phyloP scores from a whole-genome alignment of 768 basidiomycete species.

The Lyophyllum shimeji region DNA sequence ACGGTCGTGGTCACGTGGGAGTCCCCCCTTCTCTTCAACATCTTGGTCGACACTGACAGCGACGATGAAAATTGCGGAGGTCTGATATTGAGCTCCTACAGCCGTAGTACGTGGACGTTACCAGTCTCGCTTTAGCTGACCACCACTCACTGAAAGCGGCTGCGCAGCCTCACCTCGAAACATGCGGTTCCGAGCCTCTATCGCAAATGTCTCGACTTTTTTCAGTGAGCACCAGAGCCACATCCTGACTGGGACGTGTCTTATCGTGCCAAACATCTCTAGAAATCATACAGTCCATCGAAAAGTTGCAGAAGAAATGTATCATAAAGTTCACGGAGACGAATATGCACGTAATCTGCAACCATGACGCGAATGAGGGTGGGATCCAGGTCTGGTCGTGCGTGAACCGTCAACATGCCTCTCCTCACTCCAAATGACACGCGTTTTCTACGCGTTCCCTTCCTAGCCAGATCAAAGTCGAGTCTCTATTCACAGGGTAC shows the following conservation, averaged over 20 bases:
- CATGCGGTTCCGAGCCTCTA: slow-evolving; percentile 65
- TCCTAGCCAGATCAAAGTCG: slow-evolving; percentile 60
- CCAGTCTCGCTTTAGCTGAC: no score
- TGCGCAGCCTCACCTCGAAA: neutral
- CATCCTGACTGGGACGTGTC: neutral
- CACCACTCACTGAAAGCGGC: neutral
- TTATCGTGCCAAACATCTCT: neutral
- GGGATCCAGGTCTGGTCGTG: slow-evolving; percentile 85
- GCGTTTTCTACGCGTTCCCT: no score
- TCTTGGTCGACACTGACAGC: neutral
- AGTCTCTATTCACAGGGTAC: slow-evolving; percentile 71
- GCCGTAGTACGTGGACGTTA: neutral
- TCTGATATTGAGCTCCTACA: neutral
- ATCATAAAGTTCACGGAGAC: slow-evolving; percentile 76
- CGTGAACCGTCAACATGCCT: slow-evolving; percentile 6
- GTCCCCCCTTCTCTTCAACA: neutral
- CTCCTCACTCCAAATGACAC: neutral
- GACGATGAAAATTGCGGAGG: neutral
- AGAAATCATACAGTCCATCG: slow-evolving; percentile 82
- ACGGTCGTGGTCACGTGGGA: neutral
- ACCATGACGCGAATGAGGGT: slow-evolving; percentile 74
- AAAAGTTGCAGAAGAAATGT: slow-evolving; percentile 83
- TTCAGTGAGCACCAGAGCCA: slow-evolving; percentile 36
- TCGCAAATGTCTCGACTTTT: slow-evolving; percentile 60
- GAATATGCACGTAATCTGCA: slow-evolving; percentile 83